phyloP scores from a whole-genome alignment of 352 stramenopile genomes.

The Saprolegnia diclina region DNA sequence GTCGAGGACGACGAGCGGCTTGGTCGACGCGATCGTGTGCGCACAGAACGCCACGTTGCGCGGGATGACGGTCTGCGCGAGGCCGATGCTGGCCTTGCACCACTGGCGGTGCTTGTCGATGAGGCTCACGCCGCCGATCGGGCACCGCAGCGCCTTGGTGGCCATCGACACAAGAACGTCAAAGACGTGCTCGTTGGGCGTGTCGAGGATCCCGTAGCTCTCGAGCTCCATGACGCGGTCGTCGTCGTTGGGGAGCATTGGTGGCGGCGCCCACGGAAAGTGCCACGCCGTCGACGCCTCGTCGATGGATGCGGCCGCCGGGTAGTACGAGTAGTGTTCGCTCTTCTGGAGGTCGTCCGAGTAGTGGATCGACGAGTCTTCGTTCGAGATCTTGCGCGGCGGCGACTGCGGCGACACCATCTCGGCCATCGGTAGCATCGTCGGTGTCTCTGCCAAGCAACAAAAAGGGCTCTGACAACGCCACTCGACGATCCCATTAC shows the following conservation, averaged over 20 bases:
- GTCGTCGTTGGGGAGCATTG: conserved; percentile 13
- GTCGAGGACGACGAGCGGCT: conserved; percentile 73
- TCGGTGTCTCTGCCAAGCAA: not conserved
- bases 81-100: conserved; percentile 47
- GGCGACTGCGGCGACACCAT: not conserved
- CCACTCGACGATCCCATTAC: no score
- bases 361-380: not conserved
- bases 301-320: not conserved
- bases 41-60: conserved; percentile 72
- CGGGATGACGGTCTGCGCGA: conserved; percentile 68
- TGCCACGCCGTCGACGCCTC: not conserved
- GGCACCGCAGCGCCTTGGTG: conserved; percentile 10
- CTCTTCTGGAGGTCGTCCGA: not conserved
- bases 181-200: conserved; percentile 15
- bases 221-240: conserved; percentile 12
- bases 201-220: conserved; percentile 24
- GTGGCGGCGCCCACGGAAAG: conserved; percentile 13
- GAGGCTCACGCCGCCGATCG: conserved; percentile 19
- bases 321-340: not conserved
- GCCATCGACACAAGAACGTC: conserved; percentile 16
- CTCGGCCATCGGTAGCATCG: not conserved
- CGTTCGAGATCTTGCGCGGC: not conserved
- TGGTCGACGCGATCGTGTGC: conserved; percentile 69
- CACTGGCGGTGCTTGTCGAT: conserved; percentile 23
- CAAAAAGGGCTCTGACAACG: no score